A percentile compares a stretch with the other conserved stretches of the same genome.
Conservation (phyloP, 352 stramenopile genomes). For the Phytophthora fragariae region DNA sequence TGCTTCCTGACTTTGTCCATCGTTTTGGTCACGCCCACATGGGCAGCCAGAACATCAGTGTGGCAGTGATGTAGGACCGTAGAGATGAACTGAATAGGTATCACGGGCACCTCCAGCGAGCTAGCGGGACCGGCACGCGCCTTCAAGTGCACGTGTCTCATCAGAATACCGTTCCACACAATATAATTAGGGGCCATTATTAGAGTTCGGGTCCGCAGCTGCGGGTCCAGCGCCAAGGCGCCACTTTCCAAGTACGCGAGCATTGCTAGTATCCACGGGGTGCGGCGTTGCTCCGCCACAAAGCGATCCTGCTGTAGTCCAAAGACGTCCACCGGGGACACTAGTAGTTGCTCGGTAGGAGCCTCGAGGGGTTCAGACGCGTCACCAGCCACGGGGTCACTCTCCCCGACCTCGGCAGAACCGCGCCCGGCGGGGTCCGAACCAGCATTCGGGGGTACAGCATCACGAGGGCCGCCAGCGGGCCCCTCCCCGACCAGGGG, state of each 20-base stretch:
- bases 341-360: not conserved
- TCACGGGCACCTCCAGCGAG: not conserved
- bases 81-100: conserved; percentile 1
- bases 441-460: too few relatives aligned
- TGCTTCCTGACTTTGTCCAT: conserved; percentile 5
- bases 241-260: not conserved
- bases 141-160: not conserved
- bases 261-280: conserved; percentile 11
- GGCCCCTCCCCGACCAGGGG: too few relatives aligned
- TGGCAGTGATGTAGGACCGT: conserved; percentile 13
- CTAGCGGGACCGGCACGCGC: not conserved
- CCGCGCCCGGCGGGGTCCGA: too few relatives aligned
- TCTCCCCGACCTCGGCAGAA: too few relatives aligned
- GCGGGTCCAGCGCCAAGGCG: conserved; percentile 2
- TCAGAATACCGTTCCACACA: not conserved
- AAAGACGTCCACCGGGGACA: not conserved
- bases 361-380: too few relatives aligned
- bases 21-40: not conserved
- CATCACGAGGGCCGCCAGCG: too few relatives aligned
- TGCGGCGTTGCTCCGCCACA: not conserved
- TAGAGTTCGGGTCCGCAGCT: not conserved
- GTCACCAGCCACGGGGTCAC: too few relatives aligned
- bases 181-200: not conserved
- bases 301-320: not conserved
- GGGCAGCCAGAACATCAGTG: not conserved